A percentile compares a stretch with the other conserved stretches of the same genome.
Evolutionary conservation across 805 yeast species (phyloP).

Genomic region (Candida taoyuanica): DNA sequence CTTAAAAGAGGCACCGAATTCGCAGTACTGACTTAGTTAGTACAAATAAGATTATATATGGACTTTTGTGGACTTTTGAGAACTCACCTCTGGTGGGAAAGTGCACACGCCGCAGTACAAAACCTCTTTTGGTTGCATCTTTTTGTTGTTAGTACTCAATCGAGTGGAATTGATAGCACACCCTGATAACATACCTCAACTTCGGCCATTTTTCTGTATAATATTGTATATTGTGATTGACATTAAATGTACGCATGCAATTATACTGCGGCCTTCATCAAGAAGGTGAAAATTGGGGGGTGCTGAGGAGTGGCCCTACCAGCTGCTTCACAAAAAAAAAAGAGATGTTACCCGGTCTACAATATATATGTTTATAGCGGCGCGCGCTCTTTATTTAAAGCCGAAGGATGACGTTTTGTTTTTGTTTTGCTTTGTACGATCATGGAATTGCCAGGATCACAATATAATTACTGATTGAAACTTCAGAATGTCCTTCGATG

Average conservation of each 20-base stretch:
- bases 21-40: constrained; percentile 56
- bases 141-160: constrained; percentile 1
- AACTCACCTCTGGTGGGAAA: constrained; percentile 63
- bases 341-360: constrained; percentile 1
- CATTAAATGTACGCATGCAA: no score
- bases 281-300: not conserved
- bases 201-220: constrained; percentile 8
- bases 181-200: constrained; percentile 12
- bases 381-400: not conserved
- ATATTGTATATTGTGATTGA: no score
- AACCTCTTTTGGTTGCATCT: constrained; percentile 34
- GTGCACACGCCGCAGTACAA: constrained; percentile 76
- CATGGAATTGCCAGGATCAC: no score
- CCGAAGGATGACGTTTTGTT: not conserved
- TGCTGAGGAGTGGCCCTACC: not conserved
- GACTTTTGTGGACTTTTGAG: no score
- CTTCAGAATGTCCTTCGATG: constrained; percentile 15
- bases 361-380: not conserved
- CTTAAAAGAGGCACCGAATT: constrained; percentile 76
- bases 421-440: not conserved
- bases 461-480: no score
- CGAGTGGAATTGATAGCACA: not conserved
- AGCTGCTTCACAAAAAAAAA: no score
- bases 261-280: no score
- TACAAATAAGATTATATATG: no score